Conservation (phyloP, 352 stramenopile species). For the Globisporangium orthogonon region DNA sequence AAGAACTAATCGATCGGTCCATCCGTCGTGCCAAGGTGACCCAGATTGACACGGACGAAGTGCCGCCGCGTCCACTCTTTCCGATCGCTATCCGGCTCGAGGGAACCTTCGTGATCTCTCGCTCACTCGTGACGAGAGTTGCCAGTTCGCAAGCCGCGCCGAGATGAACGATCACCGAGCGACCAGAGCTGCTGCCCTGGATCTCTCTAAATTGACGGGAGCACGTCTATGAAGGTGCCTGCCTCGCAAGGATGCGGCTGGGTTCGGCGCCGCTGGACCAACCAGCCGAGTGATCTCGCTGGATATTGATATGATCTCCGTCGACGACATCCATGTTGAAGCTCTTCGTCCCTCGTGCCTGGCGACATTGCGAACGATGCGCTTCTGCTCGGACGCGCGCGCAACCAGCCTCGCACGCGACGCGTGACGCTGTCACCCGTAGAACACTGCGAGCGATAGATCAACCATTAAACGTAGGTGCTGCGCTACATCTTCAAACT, state of each 20-base stretch:
- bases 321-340: background rate
- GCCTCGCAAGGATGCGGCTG: background rate
- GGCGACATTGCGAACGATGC: background rate
- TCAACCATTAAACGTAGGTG: too few species aligned
- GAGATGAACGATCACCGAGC: background rate
- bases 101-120: background rate
- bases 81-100: background rate
- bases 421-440: too few species aligned
- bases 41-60: background rate
- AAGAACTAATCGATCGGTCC: background rate
- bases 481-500: too few species aligned
- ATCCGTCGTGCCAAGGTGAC: background rate
- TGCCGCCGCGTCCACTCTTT: background rate
- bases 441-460: background rate
- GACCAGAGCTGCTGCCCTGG: background rate
- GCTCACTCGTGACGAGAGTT: background rate
- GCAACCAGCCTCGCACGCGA: background rate
- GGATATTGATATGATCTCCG: background rate
- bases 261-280: background rate
- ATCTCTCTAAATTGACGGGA: slow-evolving; percentile 1
- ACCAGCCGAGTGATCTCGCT: background rate
- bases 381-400: background rate
- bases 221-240: background rate
- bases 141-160: background rate
- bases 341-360: background rate